Percentiles rank a stretch among this genome's conserved stretches.
These are phyloP conservation scores for Xylaria sp. DNA, from an alignment of 2,329 filamentous ascomycete genomes.

Conservation along the genomic window DNA sequence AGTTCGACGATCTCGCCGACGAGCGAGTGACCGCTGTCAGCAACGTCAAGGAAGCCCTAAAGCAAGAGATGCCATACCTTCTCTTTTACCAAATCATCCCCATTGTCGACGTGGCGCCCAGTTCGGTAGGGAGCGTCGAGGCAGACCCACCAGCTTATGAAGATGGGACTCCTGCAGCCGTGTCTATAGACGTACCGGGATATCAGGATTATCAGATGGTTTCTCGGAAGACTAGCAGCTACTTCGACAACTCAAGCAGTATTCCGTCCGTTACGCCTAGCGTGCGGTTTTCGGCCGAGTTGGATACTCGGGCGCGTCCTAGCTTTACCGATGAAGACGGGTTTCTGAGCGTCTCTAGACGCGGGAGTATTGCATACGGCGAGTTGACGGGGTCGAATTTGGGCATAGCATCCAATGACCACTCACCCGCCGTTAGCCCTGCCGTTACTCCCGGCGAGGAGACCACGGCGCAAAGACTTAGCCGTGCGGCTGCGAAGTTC, in stretches of 20 bases:
- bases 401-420: slow-evolving; percentile 43
- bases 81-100: slow-evolving; percentile 95
- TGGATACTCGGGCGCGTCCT: slow-evolving; percentile 55
- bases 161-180: slow-evolving; percentile 53
- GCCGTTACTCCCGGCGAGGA: slow-evolving; percentile 58
- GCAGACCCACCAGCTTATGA: slow-evolving; percentile 65
- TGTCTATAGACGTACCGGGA: slow-evolving; percentile 41
- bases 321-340: slow-evolving; percentile 54
- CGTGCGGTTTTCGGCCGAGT: slow-evolving; percentile 61
- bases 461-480: slow-evolving; percentile 58
- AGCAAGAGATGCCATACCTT: slow-evolving; percentile 89
- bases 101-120: slow-evolving; percentile 70
- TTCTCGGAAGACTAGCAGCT: slow-evolving; percentile 49
- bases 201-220: slow-evolving; percentile 38
- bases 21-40: slow-evolving; percentile 76
- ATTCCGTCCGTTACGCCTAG: slow-evolving; percentile 49
- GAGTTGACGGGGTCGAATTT: slow-evolving; percentile 52
- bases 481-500: slow-evolving; percentile 63
- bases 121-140: slow-evolving; percentile 54
- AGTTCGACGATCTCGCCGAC: slow-evolving; percentile 83
- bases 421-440: slow-evolving; percentile 52
- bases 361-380: slow-evolving; percentile 56
- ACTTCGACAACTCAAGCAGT: slow-evolving; percentile 50
- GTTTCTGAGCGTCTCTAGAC: slow-evolving; percentile 46
- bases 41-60: slow-evolving; percentile 76